phyloP scores from a whole-genome alignment of 768 basidiomycete genomes.

The Hericium coralloides region DNA sequence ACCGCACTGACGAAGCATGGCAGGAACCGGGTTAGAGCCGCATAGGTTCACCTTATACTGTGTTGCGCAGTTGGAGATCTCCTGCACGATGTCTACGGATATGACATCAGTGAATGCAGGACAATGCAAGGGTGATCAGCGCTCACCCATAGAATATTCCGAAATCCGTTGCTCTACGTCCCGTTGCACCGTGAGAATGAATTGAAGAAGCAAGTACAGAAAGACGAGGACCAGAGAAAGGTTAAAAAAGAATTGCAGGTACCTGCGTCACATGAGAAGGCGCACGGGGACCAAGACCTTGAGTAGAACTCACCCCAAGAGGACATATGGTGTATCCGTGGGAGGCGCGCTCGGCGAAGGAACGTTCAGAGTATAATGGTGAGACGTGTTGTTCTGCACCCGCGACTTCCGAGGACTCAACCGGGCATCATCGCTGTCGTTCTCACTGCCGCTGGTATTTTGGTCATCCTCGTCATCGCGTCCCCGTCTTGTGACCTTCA shows the following conservation, averaged over 20 bases:
- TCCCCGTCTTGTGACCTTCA: constrained; percentile 5
- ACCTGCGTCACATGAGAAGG: constrained; percentile 33
- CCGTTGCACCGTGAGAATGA: constrained; percentile 81
- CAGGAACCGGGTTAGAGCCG: constrained; percentile 66
- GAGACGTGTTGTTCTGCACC: constrained; percentile 52
- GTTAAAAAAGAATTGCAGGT: constrained; percentile 94
- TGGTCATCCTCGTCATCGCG: constrained; percentile 27
- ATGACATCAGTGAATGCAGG: constrained; percentile 6
- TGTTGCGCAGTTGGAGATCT: constrained; percentile 80
- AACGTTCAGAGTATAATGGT: constrained; percentile 81
- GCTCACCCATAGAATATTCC: constrained; percentile 82
- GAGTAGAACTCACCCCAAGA: constrained; percentile 62
- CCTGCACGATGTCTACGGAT: constrained; percentile 74
- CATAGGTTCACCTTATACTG: constrained; percentile 82
- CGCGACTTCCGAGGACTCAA: constrained; percentile 17
- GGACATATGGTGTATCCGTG: constrained; percentile 69
- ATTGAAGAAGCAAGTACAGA: constrained; percentile 77
- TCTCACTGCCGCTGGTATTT: constrained; percentile 38
- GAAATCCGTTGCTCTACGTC: constrained; percentile 85
- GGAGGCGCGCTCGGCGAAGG: constrained; percentile 46
- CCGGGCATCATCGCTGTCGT: constrained; percentile 28
- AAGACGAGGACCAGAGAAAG: constrained; percentile 73
- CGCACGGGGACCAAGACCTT: constrained; percentile 7
- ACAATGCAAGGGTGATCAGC: neutral
- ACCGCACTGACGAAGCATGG: constrained; percentile 79